Evolutionary conservation across 805 yeast species (phyloP).

Genomic region (Starmerella sp.): DNA sequence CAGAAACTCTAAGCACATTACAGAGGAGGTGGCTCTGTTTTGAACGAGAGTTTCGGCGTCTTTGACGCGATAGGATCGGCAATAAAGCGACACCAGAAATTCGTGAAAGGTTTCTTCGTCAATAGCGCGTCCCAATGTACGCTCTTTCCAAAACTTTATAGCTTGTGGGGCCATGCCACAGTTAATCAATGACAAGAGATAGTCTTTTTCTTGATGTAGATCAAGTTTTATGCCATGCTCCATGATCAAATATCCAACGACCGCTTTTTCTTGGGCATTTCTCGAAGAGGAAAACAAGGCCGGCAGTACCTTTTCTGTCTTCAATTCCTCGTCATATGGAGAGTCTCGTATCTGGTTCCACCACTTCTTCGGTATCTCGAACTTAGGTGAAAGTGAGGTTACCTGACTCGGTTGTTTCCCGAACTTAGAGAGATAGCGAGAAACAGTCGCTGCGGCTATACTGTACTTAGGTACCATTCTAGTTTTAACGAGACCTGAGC

Average conservation of each 20-base stretch:
- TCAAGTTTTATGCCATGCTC: slow-evolving; percentile 4
- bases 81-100: not conserved
- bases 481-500: not conserved
- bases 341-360: not conserved
- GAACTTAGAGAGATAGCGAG: not conserved
- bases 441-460: not conserved
- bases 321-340: not conserved
- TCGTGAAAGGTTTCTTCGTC: not conserved
- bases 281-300: not conserved
- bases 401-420: not conserved
- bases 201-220: not conserved
- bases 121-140: not conserved
- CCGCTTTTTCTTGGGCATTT: not conserved
- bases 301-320: not conserved
- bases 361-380: not conserved
- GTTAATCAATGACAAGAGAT: not conserved
- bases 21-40: no score
- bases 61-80: not conserved
- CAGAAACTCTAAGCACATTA: slow-evolving; percentile 1
- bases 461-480: not conserved
- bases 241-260: not conserved
- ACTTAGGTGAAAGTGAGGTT: not conserved
- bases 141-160: not conserved
- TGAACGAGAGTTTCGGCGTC: slow-evolving; percentile 8
- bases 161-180: slow-evolving; percentile 4